A percentile compares a stretch with the other conserved stretches of the same genome.
These are phyloP conservation scores for Perilla frutescens DNA, from an alignment of 257 asterid genomes.

Conservation along the genomic window DNA sequence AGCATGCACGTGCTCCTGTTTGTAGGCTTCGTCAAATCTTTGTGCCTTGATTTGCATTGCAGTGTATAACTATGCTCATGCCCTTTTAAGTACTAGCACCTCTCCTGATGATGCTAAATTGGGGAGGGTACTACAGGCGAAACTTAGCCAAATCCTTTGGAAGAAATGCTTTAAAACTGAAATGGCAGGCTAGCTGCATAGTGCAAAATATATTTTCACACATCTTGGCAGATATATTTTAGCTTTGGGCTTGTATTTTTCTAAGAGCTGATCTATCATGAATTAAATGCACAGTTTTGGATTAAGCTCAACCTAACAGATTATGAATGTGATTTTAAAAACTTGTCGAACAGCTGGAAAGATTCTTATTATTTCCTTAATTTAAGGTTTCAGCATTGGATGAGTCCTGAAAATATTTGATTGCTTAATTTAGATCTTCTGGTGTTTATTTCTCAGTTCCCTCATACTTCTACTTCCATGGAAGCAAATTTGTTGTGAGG, in stretches of 20 bases:
- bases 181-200: not conserved
- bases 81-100: not conserved
- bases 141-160: constrained; percentile 6
- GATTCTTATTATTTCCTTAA: not conserved
- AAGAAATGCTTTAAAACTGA: not conserved
- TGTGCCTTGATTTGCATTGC: no score
- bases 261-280: not conserved
- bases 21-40: no score
- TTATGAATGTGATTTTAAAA: not conserved
- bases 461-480: not conserved
- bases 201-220: not conserved
- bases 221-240: not conserved
- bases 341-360: constrained; percentile 12
- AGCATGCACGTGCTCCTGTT: no score
- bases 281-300: constrained; percentile 5
- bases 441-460: not conserved
- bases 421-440: not conserved
- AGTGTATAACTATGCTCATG: no score
- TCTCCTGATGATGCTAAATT: not conserved
- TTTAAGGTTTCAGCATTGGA: constrained; percentile 12
- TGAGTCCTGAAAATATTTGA: constrained; percentile 10
- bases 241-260: not conserved
- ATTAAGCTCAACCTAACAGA: not conserved
- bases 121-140: not conserved
- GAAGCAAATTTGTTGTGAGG: constrained; percentile 15